Base-by-base conservation (phyloP, 2,329 filamentous ascomycete genomes). In the Westerdykella aurantiaca region DNA sequence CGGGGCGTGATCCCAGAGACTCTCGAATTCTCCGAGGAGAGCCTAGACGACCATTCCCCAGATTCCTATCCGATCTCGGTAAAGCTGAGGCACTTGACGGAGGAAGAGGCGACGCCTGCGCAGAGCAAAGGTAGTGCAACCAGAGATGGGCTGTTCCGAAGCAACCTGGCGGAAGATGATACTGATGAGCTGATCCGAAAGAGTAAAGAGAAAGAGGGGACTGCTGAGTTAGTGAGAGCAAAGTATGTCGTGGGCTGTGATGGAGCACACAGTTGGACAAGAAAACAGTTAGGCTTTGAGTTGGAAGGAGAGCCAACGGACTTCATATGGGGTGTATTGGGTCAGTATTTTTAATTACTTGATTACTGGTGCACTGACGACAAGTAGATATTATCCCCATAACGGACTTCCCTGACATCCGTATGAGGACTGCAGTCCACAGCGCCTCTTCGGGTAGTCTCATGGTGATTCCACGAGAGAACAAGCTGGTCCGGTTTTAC, bases 181-280 rank as follows among this genome's bases (percentile, higher is more conserved):
- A 80, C 76, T 0, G 72, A 77, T 1, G 75, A 78, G 13, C 57
- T 82, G 31, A 70, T 72, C 18, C 58, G 57, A 31, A 69, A 62
- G 44, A 72, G 65, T 41, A 60, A 48, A 41, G 63, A 55, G 39
- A 70, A 59, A 42, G 64, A 49, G 41, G 58, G 53, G 21, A 66
- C 48, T 13, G 54, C 48, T 50, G 75, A 78, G 51, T 57, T 63
- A 0, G 66, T 83, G 2, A 73, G 69, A 33, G 73, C 77, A 5
- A 82, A 82, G 56, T 87, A 83, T 48, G 70, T 87, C 23, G 72
- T 88, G 4, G 83, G 83, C 0, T 82, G 79, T 37, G 83, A 86
- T 49, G 83, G 83, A 0, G 83, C 83, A 0, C 81, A 83, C 54
- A 81, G 76, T 44, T 85, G 81, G 80, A 80, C 78, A 0, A 69